These are phyloP conservation scores for Leccinum subtestaceum DNA, from an alignment of 768 basidiomycete genomes.

Conservation along the genomic window DNA sequence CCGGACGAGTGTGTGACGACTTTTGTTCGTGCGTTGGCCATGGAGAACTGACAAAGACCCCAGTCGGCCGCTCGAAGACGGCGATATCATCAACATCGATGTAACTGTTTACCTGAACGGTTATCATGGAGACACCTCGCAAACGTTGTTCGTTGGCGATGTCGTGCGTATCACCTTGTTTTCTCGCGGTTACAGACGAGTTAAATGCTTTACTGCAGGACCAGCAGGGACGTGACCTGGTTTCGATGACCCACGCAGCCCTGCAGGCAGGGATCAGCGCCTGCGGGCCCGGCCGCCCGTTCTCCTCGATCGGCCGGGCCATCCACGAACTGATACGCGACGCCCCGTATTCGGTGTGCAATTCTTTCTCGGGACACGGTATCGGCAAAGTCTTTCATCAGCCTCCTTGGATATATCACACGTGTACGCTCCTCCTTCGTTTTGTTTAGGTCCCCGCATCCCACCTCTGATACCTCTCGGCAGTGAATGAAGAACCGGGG, in stretches of 20 bases:
- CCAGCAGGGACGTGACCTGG: slow-evolving; percentile 60
- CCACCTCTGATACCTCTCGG: neutral
- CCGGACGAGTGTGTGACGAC: slow-evolving; percentile 75
- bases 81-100: slow-evolving; percentile 88
- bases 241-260: slow-evolving; percentile 59
- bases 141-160: slow-evolving; percentile 77
- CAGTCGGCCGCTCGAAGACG: slow-evolving; percentile 76
- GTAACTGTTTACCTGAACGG: slow-evolving; percentile 81
- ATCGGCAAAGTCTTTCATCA: slow-evolving; percentile 81
- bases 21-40: neutral
- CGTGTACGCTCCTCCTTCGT: slow-evolving; percentile 42
- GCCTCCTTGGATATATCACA: slow-evolving; percentile 80
- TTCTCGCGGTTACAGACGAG: neutral
- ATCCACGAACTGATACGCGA: slow-evolving; percentile 53
- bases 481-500: slow-evolving; percentile 82
- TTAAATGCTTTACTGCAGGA: slow-evolving; percentile 47
- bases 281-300: slow-evolving; percentile 71
- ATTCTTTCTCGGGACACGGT: slow-evolving; percentile 81
- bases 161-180: slow-evolving; percentile 47
- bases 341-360: slow-evolving; percentile 55
- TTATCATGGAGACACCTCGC: slow-evolving; percentile 88
- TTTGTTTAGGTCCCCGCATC: neutral
- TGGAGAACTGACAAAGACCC: slow-evolving; percentile 3
- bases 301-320: slow-evolving; percentile 66
- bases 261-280: slow-evolving; percentile 65